phyloP scores from a whole-genome alignment of 1,284 basidiomycete species.

The Puccinia polysora region DNA sequence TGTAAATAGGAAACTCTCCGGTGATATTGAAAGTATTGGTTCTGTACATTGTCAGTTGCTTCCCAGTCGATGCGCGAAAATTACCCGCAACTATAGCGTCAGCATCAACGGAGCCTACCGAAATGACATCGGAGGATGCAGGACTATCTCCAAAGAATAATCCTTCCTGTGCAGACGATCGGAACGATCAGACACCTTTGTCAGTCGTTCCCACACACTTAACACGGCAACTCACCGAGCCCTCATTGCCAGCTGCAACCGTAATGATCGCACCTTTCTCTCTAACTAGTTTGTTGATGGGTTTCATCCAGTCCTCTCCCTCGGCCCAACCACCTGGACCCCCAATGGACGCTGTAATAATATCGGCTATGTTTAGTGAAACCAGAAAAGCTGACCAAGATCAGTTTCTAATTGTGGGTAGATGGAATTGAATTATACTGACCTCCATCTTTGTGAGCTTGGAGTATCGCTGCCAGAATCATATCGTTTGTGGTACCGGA shows the following conservation, averaged over 20 bases:
- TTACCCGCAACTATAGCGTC: no score
- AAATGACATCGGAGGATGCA: no score
- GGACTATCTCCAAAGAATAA: slow-evolving; percentile 10
- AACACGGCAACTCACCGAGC: slow-evolving; percentile 10
- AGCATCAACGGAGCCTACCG: no score
- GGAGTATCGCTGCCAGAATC: slow-evolving; percentile 10
- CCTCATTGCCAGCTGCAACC: slow-evolving; percentile 36
- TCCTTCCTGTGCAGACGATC: slow-evolving; percentile 1
- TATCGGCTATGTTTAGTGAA: slow-evolving; percentile 25
- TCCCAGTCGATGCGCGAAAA: no score
- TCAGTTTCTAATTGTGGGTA: no score
- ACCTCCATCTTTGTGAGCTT: slow-evolving; percentile 40
- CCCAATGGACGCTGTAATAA: slow-evolving; percentile 29
- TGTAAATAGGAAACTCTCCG: slow-evolving; percentile 25
- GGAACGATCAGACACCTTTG: background rate
- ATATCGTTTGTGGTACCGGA: background rate
- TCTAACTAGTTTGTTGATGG: slow-evolving; percentile 17
- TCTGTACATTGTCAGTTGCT: no score
- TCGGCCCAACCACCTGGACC: slow-evolving; percentile 25
- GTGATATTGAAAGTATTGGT: no score
- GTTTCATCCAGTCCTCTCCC: slow-evolving; percentile 10
- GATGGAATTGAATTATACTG: background rate
- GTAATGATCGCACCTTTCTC: slow-evolving; percentile 9
- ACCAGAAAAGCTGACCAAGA: background rate
- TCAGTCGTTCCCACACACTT: background rate